Conservation (phyloP, 2,329 filamentous ascomycete genomes). For the Akanthomyces muscarius region DNA sequence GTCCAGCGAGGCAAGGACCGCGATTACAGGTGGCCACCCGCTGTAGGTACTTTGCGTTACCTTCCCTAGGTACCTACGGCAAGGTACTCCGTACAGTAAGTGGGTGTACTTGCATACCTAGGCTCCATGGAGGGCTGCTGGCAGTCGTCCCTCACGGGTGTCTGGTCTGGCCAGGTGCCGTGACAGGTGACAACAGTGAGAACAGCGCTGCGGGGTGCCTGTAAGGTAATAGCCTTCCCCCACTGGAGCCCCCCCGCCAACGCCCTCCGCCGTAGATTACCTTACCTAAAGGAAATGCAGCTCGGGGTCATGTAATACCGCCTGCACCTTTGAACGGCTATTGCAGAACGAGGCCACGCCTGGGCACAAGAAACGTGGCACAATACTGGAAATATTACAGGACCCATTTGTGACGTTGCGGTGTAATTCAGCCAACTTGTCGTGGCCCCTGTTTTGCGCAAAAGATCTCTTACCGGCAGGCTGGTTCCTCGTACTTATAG, state of each 20-base stretch:
- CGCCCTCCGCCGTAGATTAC: background rate
- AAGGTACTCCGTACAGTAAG: too few species aligned
- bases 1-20: too few species aligned
- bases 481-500: background rate
- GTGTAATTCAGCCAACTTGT: background rate
- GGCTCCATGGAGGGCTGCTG: too few species aligned
- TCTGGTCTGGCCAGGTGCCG: too few species aligned
- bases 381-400: background rate
- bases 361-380: background rate
- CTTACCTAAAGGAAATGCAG: background rate
- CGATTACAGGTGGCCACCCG: too few species aligned
- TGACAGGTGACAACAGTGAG: too few species aligned
- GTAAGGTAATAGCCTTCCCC: too few species aligned
- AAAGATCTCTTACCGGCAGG: background rate
- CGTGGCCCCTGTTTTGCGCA: background rate
- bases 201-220: too few species aligned
- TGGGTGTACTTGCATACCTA: too few species aligned
- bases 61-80: too few species aligned
- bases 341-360: background rate
- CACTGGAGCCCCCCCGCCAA: background rate
- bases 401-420: background rate
- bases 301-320: constrained; percentile 16
- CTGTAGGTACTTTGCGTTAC: too few species aligned
- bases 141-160: too few species aligned
- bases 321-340: background rate